Conservation (phyloP, 2,329 filamentous ascomycete species). For the Tolypocladium ophioglossoides region DNA sequence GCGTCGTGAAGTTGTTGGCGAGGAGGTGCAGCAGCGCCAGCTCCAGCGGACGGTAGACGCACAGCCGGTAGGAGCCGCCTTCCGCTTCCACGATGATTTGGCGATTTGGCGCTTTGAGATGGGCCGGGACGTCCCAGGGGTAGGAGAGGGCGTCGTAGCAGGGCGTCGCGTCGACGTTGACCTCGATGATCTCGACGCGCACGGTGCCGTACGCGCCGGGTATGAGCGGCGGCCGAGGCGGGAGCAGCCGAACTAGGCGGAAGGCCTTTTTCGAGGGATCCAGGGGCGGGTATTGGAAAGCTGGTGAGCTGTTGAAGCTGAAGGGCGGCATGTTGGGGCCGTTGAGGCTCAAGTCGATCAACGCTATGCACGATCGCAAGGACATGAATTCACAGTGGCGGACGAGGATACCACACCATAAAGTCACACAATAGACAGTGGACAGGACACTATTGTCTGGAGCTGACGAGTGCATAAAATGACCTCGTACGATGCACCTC, state of each 20-base stretch:
- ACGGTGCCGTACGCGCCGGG: slow-evolving; percentile 11
- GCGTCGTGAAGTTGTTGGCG: background rate
- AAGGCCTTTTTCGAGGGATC: slow-evolving; percentile 7
- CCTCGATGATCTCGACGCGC: slow-evolving; percentile 16
- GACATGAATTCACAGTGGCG: no score
- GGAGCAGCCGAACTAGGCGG: slow-evolving; percentile 14
- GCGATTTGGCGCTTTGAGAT: slow-evolving; percentile 8
- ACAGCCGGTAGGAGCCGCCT: slow-evolving; percentile 6
- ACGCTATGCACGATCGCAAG: background rate
- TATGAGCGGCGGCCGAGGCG: slow-evolving; percentile 7
- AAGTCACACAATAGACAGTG: background rate
- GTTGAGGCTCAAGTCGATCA: background rate
- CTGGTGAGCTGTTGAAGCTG: background rate
- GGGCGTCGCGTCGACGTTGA: slow-evolving; percentile 5
- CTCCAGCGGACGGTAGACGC: slow-evolving; percentile 19
- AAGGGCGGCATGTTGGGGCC: slow-evolving; percentile 1
- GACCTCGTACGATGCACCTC: slow-evolving; percentile 2
- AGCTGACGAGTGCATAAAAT: background rate
- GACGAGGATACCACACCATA: no score
- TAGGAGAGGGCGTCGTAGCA: slow-evolving; percentile 21
- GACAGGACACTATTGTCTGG: no score
- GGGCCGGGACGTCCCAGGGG: slow-evolving; percentile 12
- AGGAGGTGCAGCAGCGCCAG: slow-evolving; percentile 13
- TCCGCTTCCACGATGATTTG: slow-evolving; percentile 14
- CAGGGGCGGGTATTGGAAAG: slow-evolving; percentile 5